These are phyloP conservation scores for Yamadazyma taylorii DNA, from an alignment of 1,139 yeast genomes.

Conservation along the genomic window DNA sequence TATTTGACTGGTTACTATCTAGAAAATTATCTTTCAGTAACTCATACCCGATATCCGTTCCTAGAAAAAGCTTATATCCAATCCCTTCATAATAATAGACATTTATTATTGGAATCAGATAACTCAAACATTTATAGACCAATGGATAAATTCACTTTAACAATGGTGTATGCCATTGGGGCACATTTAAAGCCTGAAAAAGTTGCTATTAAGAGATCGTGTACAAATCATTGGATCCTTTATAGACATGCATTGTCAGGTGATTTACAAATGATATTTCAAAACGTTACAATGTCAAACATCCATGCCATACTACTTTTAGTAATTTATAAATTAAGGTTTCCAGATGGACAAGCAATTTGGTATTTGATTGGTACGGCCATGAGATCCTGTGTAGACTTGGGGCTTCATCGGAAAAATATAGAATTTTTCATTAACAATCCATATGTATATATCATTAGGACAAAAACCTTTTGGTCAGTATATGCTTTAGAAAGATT, in stretches of 20 bases:
- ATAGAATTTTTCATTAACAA: slow-evolving; percentile 4
- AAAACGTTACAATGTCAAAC: slow-evolving; percentile 2
- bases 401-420: slow-evolving; percentile 12
- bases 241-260: slow-evolving; percentile 8
- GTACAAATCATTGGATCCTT: slow-evolving; percentile 7
- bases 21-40: slow-evolving; percentile 9
- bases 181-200: slow-evolving; percentile 8
- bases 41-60: slow-evolving; percentile 11
- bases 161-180: slow-evolving; percentile 14
- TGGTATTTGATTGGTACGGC: slow-evolving; percentile 13
- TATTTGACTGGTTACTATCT: slow-evolving; percentile 7
- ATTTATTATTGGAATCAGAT: not conserved
- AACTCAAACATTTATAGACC: not conserved
- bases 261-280: slow-evolving; percentile 5
- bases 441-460: slow-evolving; percentile 8
- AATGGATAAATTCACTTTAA: slow-evolving; percentile 7
- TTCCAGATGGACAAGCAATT: slow-evolving; percentile 11
- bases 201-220: not conserved
- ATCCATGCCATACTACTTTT: slow-evolving; percentile 10
- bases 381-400: slow-evolving; percentile 11
- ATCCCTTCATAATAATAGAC: slow-evolving; percentile 6
- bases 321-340: slow-evolving; percentile 12
- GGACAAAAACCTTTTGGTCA: slow-evolving; percentile 11
- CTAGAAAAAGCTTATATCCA: slow-evolving; percentile 4
- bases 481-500: slow-evolving; percentile 11